A percentile compares a stretch with the other conserved stretches of the same genome.
Conservation (phyloP, 345 rosid species). For the Combretum micranthum region DNA sequence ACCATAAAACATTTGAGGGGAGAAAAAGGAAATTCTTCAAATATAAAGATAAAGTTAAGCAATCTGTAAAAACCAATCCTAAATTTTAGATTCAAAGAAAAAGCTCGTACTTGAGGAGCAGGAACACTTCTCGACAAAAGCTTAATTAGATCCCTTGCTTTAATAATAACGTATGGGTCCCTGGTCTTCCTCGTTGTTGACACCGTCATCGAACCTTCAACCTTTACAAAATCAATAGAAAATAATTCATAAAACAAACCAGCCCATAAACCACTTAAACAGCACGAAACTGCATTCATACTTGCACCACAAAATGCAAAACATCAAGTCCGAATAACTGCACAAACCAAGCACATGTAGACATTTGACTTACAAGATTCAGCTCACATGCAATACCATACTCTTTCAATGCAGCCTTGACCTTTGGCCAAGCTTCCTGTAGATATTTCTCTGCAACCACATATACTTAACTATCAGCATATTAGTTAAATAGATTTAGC, state of each 20-base stretch:
- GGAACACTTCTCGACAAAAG: slow-evolving; percentile 94
- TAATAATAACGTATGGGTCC: slow-evolving; percentile 79
- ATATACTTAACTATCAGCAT: not conserved
- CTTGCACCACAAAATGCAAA: too few species aligned
- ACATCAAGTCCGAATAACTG: too few species aligned
- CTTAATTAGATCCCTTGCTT: slow-evolving; percentile 82
- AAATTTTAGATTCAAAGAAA: not conserved
- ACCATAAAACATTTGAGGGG: too few species aligned
- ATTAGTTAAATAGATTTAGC: not conserved
- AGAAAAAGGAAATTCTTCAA: too few species aligned
- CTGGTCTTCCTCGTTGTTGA: slow-evolving; percentile 79
- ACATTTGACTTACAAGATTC: slow-evolving; percentile 40
- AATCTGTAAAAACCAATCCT: not conserved
- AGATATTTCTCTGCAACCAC: slow-evolving; percentile 57
- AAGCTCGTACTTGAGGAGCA: slow-evolving; percentile 68
- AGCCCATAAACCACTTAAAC: not conserved
- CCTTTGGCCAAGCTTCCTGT: slow-evolving; percentile 78
- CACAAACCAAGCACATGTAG: too few species aligned
- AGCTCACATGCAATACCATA: slow-evolving; percentile 60
- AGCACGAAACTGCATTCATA: not conserved
- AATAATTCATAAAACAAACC: not conserved
- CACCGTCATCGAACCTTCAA: slow-evolving; percentile 95
- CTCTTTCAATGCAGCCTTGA: slow-evolving; percentile 71
- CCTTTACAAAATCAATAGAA: slow-evolving; percentile 26
- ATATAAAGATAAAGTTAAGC: too few species aligned